phyloP scores from a whole-genome alignment of 257 asterid genomes.

The Petrea volubilis region DNA sequence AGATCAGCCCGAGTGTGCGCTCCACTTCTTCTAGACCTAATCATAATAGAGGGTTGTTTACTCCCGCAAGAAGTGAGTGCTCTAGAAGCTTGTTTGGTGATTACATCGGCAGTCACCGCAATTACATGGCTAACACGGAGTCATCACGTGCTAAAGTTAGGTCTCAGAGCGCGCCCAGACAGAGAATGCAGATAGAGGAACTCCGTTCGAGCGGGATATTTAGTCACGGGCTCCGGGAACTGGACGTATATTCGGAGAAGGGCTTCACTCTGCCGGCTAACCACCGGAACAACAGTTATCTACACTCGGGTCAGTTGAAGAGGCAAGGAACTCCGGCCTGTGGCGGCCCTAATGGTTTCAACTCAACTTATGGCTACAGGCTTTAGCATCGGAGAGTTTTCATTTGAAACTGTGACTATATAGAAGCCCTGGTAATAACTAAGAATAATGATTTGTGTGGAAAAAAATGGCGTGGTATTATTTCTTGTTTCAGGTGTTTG shows the following conservation, averaged over 20 bases:
- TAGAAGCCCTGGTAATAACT: neutral
- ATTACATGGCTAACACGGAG: slow-evolving; percentile 78
- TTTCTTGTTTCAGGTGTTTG: slow-evolving; percentile 16
- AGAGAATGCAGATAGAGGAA: slow-evolving; percentile 62
- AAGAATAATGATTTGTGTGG: slow-evolving; percentile 10
- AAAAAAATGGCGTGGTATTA: slow-evolving; percentile 13
- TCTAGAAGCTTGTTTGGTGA: slow-evolving; percentile 60
- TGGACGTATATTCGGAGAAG: slow-evolving; percentile 61
- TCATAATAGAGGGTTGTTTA: slow-evolving; percentile 40
- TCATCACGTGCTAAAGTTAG: slow-evolving; percentile 77
- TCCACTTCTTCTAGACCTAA: slow-evolving; percentile 53
- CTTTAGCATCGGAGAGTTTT: slow-evolving; percentile 18
- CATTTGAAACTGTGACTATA: neutral
- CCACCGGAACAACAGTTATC: slow-evolving; percentile 28
- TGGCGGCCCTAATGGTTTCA: slow-evolving; percentile 18
- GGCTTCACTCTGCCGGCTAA: slow-evolving; percentile 35
- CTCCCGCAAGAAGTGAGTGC: slow-evolving; percentile 59
- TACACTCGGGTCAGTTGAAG: slow-evolving; percentile 30
- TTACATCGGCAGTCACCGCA: slow-evolving; percentile 49
- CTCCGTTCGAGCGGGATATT: slow-evolving; percentile 30
- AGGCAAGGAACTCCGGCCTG: slow-evolving; percentile 34
- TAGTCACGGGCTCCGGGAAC: slow-evolving; percentile 42
- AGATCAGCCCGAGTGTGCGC: slow-evolving; percentile 53
- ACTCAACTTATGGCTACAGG: slow-evolving; percentile 28
- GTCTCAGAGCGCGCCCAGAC: slow-evolving; percentile 88